A percentile compares a stretch with the other conserved stretches of the same genome.
Evolutionary conservation across 2,329 filamentous ascomycete genomes (phyloP).

Genomic region (Calonectria honghensis): DNA sequence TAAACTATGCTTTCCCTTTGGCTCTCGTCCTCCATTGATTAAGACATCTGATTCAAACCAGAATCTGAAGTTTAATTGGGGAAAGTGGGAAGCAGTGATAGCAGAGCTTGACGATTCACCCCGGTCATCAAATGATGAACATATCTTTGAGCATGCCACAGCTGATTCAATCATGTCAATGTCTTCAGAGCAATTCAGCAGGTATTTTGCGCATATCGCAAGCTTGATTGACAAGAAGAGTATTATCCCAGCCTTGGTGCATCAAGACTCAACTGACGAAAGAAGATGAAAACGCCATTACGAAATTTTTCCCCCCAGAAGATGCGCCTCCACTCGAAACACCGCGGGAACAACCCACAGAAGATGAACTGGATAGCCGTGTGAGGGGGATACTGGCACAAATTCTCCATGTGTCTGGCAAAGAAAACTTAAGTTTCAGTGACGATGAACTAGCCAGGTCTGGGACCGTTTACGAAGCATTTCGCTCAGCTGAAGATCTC

Average conservation of each 20-base stretch:
- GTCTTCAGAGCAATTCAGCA: constrained; percentile 76
- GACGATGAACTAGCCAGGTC: constrained; percentile 13
- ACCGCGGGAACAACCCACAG: constrained; percentile 48
- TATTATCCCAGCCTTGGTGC: constrained; percentile 44
- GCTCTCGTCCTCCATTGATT: constrained; percentile 68
- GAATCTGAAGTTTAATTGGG: constrained; percentile 78
- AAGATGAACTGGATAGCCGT: constrained; percentile 53
- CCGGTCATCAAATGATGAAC: constrained; percentile 37
- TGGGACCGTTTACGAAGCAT: constrained; percentile 56
- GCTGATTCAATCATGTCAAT: constrained; percentile 79
- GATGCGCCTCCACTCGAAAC: constrained; percentile 44
- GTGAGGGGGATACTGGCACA: constrained; percentile 49
- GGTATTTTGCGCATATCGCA: constrained; percentile 73
- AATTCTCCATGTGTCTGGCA: constrained; percentile 39
- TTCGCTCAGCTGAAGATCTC: constrained; percentile 57
- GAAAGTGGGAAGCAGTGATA: constrained; percentile 77
- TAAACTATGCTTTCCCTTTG: constrained; percentile 87
- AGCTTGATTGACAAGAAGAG: constrained; percentile 59
- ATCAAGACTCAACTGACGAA: constrained; percentile 35
- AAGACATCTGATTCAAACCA: constrained; percentile 40
- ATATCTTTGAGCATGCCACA: constrained; percentile 70
- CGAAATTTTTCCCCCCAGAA: constrained; percentile 61
- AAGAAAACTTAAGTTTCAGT: constrained; percentile 36
- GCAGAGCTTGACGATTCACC: constrained; percentile 47
- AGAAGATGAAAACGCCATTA: constrained; percentile 55